Evolutionary conservation across 768 basidiomycete species (phyloP).

Genomic region (Auriscalpium microsporum): DNA sequence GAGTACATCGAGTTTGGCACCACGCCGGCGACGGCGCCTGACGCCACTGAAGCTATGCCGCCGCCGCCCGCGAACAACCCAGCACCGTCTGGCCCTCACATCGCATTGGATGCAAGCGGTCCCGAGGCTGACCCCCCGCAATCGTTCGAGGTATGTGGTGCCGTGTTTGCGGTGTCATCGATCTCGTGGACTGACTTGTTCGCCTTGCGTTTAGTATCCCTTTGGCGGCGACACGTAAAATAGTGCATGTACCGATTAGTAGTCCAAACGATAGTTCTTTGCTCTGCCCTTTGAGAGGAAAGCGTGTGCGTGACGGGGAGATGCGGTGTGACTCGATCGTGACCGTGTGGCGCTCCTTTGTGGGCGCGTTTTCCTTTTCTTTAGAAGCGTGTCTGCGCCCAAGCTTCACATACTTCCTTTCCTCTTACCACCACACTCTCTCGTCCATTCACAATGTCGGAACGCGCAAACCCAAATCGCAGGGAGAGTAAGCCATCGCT

Average conservation of each 20-base stretch:
- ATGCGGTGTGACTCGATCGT: not conserved
- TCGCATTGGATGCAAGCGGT: slow-evolving; percentile 60
- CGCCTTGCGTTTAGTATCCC: slow-evolving; percentile 46
- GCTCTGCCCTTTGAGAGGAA: not conserved
- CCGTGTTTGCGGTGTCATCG: not conserved
- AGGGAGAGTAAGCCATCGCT: slow-evolving; percentile 10
- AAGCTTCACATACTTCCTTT: not conserved
- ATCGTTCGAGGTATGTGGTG: slow-evolving; percentile 77
- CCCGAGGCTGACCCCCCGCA: slow-evolving; percentile 71
- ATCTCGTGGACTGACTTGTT: slow-evolving; percentile 17
- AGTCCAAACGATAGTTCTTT: not conserved
- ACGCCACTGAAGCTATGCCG: slow-evolving; percentile 21
- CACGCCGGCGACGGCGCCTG: slow-evolving; percentile 19
- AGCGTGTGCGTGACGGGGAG: slow-evolving; percentile 8
- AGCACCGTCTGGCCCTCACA: slow-evolving; percentile 30
- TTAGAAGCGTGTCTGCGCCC: slow-evolving; percentile 2
- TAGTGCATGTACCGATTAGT: not conserved
- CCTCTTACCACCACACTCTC: slow-evolving; percentile 2
- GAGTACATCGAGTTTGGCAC: slow-evolving; percentile 62
- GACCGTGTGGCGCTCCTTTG: slow-evolving; percentile 3
- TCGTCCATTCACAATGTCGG: slow-evolving; percentile 2
- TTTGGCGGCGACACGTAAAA: slow-evolving; percentile 57
- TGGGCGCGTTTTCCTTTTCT: slow-evolving; percentile 4
- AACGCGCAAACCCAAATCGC: slow-evolving; percentile 13
- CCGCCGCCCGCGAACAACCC: slow-evolving; percentile 24